phyloP scores from a whole-genome alignment of 768 basidiomycete species.

The Megacollybia marginata region DNA sequence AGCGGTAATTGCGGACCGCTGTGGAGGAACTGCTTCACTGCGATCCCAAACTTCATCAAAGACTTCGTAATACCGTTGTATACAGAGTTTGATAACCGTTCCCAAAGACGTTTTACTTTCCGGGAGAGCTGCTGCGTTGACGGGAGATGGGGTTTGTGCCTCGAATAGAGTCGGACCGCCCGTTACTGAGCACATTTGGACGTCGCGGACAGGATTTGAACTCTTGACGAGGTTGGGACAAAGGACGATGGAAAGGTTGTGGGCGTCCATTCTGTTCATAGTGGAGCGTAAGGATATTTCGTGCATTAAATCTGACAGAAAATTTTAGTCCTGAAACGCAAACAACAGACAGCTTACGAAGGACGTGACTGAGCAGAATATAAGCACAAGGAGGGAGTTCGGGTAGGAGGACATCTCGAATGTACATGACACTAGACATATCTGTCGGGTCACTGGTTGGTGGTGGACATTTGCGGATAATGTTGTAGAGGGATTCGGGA shows the following conservation, averaged over 20 bases:
- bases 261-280: constrained; percentile 74
- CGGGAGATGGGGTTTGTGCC: constrained; percentile 9
- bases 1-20: background rate
- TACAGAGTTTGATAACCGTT: constrained; percentile 65
- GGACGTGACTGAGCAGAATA: constrained; percentile 63
- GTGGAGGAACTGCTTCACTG: constrained; percentile 45
- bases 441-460: constrained; percentile 46
- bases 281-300: constrained; percentile 65
- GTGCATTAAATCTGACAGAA: constrained; percentile 60
- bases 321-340: background rate
- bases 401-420: constrained; percentile 62
- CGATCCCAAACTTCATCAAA: constrained; percentile 79
- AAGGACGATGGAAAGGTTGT: constrained; percentile 75
- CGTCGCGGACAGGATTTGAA: constrained; percentile 60
- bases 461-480: constrained; percentile 61
- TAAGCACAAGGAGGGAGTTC: constrained; percentile 64
- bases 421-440: constrained; percentile 51
- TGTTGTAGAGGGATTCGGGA: constrained; percentile 57
- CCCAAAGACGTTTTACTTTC: constrained; percentile 63
- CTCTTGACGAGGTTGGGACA: constrained; percentile 75
- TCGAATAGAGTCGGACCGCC: constrained; percentile 34
- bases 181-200: constrained; percentile 64
- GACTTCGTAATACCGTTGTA: constrained; percentile 77
- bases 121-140: constrained; percentile 17
- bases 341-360: constrained; percentile 36